These are phyloP conservation scores for Botrytis tulipae DNA, from an alignment of 2,329 filamentous ascomycete genomes.

Conservation along the genomic window DNA sequence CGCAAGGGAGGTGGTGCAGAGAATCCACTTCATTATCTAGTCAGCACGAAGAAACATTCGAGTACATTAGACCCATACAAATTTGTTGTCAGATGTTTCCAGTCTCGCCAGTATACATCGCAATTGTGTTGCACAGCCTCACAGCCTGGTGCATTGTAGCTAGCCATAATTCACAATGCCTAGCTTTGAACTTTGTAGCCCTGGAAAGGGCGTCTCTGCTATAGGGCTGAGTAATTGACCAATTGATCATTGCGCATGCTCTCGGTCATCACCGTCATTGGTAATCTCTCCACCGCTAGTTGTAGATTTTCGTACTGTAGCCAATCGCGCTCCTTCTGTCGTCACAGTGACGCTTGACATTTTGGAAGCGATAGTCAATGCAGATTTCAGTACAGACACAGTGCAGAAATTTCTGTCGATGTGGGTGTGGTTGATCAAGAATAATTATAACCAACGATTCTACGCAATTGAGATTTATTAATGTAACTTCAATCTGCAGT, in stretches of 20 bases:
- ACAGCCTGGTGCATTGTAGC: conserved; percentile 16
- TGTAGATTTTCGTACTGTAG: conserved; percentile 13
- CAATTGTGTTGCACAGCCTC: background rate
- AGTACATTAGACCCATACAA: background rate
- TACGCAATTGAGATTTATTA: background rate
- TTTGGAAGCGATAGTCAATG: conserved; percentile 10
- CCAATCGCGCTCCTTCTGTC: conserved; percentile 16
- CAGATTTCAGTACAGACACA: conserved; percentile 12
- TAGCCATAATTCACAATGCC: conserved; percentile 9
- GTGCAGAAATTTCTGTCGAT: background rate
- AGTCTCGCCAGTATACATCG: background rate
- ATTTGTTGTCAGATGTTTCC: background rate
- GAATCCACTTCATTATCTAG: background rate
- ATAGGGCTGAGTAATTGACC: conserved; percentile 19
- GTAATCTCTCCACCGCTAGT: conserved; percentile 14
- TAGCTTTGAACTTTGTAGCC: background rate
- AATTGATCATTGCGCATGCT: conserved; percentile 13
- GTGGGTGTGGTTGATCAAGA: conserved; percentile 15
- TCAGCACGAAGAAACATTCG: conserved; percentile 1
- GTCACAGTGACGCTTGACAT: conserved; percentile 7
- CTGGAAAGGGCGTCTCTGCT: conserved; percentile 2
- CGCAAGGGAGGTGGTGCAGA: background rate
- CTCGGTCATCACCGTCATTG: conserved; percentile 20
- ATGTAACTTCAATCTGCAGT: conserved; percentile 19
- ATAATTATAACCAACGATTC: conserved; percentile 9